Evolutionary conservation across 257 asterid genomes (phyloP), one percentile per base, ranked within the genome.

Genomic region (Gynochthodes officinalis): DNA sequence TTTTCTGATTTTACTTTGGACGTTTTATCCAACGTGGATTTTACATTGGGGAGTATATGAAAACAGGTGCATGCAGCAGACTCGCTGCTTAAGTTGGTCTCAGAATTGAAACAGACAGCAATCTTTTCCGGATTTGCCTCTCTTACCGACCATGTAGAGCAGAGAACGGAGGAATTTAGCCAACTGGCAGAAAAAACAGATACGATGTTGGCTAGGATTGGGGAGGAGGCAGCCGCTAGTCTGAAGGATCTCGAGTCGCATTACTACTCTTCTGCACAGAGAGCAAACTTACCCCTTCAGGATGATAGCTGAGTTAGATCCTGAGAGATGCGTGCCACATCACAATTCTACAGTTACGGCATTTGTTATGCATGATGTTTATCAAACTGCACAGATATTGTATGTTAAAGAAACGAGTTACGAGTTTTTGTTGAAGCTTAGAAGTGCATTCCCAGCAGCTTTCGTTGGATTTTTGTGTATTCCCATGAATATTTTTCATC

Each of bases 71-170:
- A 89, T 43, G 92, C 98, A 15, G 90, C 95, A 14, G 97, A 88
- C 48, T 88, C 96, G 18, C 81, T 95, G 86, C 98, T 95, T 37
- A 92, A 95, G 86, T 78, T 92, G 89, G 97, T 95, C 21, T 92
- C 97, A 0, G 98, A 95, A 75, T 78, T 95, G 85, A 95, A 92
- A 76, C 96, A 92, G 82, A 89, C 98, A 0, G 95, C 99, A 33
- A 75, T 92, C 25, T 90, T 92, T 84, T 87, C 98, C 1, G 96
- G 98, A 40, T 86, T 92, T 67, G 97, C 97, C 13, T 92, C 97
- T 70, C 91, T 90, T 3, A 87, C 86, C 30, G 98, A 90, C 71
- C 92, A 95, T 18, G 96, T 95, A n/a, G 97, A 95, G 78, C 90
- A 87, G 82, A 87, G 96, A 80, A 86, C 87, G 0, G 90, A 87